phyloP scores from a whole-genome alignment of 2,329 filamentous ascomycete species.

The Ophiostoma pallidulum region DNA sequence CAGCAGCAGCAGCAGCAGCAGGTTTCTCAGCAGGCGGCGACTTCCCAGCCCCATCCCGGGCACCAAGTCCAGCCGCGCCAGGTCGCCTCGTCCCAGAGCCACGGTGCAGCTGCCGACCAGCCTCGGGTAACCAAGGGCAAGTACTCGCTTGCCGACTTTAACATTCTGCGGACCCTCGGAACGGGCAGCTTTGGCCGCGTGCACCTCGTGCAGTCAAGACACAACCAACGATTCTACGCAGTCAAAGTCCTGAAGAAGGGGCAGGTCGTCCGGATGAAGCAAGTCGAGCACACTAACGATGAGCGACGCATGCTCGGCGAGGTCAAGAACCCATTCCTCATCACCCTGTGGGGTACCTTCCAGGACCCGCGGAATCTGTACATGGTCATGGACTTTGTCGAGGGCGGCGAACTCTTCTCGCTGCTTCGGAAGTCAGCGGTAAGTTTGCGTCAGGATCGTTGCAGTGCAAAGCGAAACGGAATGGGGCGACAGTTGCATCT shows the following conservation, averaged over 20 bases:
- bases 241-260: slow-evolving; percentile 98
- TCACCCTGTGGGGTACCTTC: slow-evolving; percentile 97
- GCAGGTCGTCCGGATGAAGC: slow-evolving; percentile 99
- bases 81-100: no score
- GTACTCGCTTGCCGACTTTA: slow-evolving; percentile 87
- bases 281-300: slow-evolving; percentile 98
- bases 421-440: slow-evolving; percentile 86
- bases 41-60: slow-evolving; percentile 14
- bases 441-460: slow-evolving; percentile 27
- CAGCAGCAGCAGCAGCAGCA: slow-evolving; percentile 19
- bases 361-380: slow-evolving; percentile 92
- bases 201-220: slow-evolving; percentile 92
- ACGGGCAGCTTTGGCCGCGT: slow-evolving; percentile 96
- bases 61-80: slow-evolving; percentile 18
- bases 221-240: slow-evolving; percentile 96
- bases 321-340: slow-evolving; percentile 95
- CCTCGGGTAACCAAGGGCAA: slow-evolving; percentile 83
- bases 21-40: not conserved
- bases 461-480: no score
- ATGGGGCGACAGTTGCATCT: no score
- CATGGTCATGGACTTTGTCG: slow-evolving; percentile 99
- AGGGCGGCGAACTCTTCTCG: slow-evolving; percentile 95
- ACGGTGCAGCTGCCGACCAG: slow-evolving; percentile 21
- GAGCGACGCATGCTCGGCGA: slow-evolving; percentile 92
- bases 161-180: slow-evolving; percentile 80